A percentile compares a stretch with the other conserved stretches of the same genome.
Conservation (phyloP, 2,329 filamentous ascomycete genomes). For the Penicillium sp. region DNA sequence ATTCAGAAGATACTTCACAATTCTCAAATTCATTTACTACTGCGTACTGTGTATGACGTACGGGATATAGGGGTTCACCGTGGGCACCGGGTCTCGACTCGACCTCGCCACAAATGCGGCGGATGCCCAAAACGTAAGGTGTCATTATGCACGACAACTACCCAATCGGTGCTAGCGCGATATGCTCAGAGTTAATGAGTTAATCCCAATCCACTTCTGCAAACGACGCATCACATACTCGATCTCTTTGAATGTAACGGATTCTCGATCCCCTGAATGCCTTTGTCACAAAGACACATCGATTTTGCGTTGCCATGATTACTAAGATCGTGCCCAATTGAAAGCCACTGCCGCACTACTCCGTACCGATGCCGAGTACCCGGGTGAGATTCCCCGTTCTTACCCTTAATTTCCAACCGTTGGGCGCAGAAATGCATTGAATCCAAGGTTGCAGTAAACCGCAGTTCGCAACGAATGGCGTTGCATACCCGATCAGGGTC, state of each 20-base stretch:
- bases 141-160: not conserved
- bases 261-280: not conserved
- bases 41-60: not conserved
- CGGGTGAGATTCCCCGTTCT: not conserved
- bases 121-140: constrained; percentile 3
- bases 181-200: not conserved
- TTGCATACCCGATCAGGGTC: not conserved
- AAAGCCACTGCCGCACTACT: no score
- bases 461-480: constrained; percentile 1
- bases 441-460: constrained; percentile 1
- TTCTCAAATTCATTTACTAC: not conserved
- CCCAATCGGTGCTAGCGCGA: not conserved
- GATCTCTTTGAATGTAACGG: not conserved
- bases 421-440: not conserved
- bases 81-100: not conserved
- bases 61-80: not conserved
- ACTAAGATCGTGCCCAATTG: not conserved
- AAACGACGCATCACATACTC: not conserved
- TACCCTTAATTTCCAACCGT: not conserved
- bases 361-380: not conserved
- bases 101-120: not conserved
- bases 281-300: not conserved
- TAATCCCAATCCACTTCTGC: not conserved
- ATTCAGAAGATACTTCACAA: not conserved
- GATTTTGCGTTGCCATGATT: no score